Evolutionary conservation across 345 rosid genomes (phyloP).

Genomic region (Salix viminalis): DNA sequence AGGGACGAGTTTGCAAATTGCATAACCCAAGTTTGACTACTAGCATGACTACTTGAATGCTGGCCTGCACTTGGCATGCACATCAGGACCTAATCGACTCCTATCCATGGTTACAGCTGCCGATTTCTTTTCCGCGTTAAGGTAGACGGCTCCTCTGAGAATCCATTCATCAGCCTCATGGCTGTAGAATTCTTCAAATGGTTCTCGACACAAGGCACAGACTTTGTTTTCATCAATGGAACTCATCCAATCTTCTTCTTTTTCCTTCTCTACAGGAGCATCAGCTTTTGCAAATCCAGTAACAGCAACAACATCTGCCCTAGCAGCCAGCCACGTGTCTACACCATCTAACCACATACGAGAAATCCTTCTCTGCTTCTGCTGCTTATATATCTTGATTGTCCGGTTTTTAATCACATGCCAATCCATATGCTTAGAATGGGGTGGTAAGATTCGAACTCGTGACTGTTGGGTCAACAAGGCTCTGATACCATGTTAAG

Average conservation of each 20-base stretch:
- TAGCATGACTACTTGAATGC: neutral
- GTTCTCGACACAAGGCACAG: slow-evolving; percentile 35
- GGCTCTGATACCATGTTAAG: too few relatives aligned
- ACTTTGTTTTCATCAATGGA: slow-evolving; percentile 25
- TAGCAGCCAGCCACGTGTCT: slow-evolving; percentile 22
- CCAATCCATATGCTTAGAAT: slow-evolving; percentile 58
- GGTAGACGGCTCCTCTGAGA: slow-evolving; percentile 37
- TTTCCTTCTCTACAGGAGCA: neutral
- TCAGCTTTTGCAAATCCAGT: neutral
- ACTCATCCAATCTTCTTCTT: slow-evolving; percentile 11
- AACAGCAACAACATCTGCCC: neutral
- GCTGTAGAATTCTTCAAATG: slow-evolving; percentile 43
- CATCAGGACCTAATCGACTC: neutral
- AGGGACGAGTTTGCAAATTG: neutral
- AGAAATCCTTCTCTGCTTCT: neutral
- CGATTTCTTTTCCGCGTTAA: neutral
- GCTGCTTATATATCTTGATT: neutral
- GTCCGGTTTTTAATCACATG: slow-evolving; percentile 36
- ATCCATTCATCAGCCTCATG: slow-evolving; percentile 50
- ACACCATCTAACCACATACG: slow-evolving; percentile 19
- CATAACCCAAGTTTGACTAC: neutral
- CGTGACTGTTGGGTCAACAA: too few relatives aligned
- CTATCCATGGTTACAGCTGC: neutral
- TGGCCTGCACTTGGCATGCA: neutral
- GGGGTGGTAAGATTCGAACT: too few relatives aligned